A percentile compares a stretch with the other conserved stretches of the same genome.
Evolutionary conservation across 2,329 filamentous ascomycete species (phyloP).

Genomic region (Trichoderma gracile): DNA sequence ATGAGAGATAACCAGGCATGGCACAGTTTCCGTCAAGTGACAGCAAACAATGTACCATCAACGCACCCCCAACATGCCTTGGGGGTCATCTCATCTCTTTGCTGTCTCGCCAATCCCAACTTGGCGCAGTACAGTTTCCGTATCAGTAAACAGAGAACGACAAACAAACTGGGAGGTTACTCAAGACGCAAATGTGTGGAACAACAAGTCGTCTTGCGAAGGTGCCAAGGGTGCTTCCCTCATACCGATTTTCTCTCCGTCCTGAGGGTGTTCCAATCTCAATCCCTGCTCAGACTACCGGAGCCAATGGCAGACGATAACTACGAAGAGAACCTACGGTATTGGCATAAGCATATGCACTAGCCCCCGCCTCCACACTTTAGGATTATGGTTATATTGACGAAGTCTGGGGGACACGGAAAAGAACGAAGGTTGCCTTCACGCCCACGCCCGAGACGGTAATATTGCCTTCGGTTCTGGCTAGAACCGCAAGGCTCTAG

Average conservation of each 20-base stretch:
- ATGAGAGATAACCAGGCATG: not conserved
- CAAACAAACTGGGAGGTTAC: not conserved
- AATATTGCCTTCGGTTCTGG: not conserved
- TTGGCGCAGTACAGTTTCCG: not conserved
- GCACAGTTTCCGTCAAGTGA: constrained; percentile 9
- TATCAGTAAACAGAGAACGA: not conserved
- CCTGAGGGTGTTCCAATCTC: not conserved
- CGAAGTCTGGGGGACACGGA: not conserved
- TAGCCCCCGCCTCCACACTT: constrained; percentile 10
- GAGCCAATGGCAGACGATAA: not conserved
- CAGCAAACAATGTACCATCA: not conserved
- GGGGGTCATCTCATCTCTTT: not conserved
- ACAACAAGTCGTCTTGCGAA: not conserved
- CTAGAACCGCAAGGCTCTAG: not conserved
- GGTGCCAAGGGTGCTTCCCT: not conserved
- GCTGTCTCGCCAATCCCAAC: not conserved
- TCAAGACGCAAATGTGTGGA: not conserved
- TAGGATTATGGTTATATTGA: constrained; percentile 14
- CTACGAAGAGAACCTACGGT: not conserved
- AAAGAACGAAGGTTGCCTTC: not conserved
- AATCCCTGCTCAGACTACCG: not conserved
- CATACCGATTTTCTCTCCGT: constrained; percentile 6
- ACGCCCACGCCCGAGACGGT: not conserved
- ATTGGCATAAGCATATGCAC: not conserved
- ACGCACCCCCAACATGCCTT: not conserved